Evolutionary conservation across 2,329 filamentous ascomycete species (phyloP), one percentile per base, ranked within the genome.

Genomic region (Colletotrichum sp.): DNA sequence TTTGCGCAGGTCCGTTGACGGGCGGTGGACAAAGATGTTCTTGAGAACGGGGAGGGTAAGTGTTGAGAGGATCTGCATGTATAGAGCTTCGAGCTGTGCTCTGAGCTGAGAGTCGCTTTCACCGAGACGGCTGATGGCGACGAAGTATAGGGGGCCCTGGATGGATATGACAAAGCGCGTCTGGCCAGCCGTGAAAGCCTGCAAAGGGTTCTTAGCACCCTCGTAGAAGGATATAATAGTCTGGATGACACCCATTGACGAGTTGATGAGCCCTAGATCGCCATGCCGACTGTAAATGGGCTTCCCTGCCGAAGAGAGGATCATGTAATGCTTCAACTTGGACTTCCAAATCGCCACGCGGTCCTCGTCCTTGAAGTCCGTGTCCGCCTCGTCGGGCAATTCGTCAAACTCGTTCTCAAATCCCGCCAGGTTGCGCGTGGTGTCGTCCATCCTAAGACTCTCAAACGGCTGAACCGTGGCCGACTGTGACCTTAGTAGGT

Each of bases 141-240:
- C 95, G 60, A 99, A 93, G 82, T 99, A 98, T 55, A 99, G 89
- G 13, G 96, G 95, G 0, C 96, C 96, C 82, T 96, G 93, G 5
- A 94, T 95, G 67, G 94, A 88, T 77, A 99, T 91, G 30, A 98
- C 95, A 80, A 99, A 99, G 75, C 95, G 93, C 30, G 95, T 93
- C 69, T 93, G 91, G 16, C 94, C 96, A n/a, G 97, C 96, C 3
- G 94, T 95, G 83, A 99, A 99, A 16, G 94, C 94, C 78, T 92
- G 91, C 13, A 99, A 89, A 1, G 91, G 92, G 82, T 98, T 95
- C 72, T 94, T 91, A 10, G 93, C 91, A 62, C 93, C 93, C 83
- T 98, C 94, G 82, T 98, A 99, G 83, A 98, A 98, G 2, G 97
- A 99, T 77, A 99, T 98, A 80, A 99, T 96, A 59, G 97, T 99